A percentile compares a stretch with the other conserved stretches of the same genome.
Conservation (phyloP, 768 basidiomycete species). For the Psilocybe azurescens region DNA sequence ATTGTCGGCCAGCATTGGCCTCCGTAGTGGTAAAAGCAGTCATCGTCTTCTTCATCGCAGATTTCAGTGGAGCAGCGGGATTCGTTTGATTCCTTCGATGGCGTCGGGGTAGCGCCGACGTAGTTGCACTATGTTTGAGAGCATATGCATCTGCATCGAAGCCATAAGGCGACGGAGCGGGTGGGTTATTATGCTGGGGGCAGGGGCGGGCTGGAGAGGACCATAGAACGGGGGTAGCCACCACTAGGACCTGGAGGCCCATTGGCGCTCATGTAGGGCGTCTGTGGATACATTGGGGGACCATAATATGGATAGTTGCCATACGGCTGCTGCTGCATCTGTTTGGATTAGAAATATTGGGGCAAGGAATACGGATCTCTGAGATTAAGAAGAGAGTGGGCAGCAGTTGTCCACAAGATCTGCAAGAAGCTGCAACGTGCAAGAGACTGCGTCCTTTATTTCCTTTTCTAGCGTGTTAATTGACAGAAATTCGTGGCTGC, state of each 20-base stretch:
- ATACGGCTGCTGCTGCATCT: conserved; percentile 44
- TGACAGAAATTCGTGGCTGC: conserved; percentile 10
- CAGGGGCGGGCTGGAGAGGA: conserved; percentile 29
- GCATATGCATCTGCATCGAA: conserved; percentile 38
- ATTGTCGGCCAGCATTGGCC: conserved; percentile 38
- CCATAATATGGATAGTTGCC: conserved; percentile 50
- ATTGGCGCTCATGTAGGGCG: conserved; percentile 36
- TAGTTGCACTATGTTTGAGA: conserved; percentile 14
- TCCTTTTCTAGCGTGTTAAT: conserved; percentile 37
- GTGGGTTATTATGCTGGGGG: conserved; percentile 24
- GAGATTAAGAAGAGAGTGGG: conserved; percentile 6
- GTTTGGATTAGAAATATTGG: conserved; percentile 16
- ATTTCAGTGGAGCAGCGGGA: conserved; percentile 46
- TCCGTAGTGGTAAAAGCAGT: conserved; percentile 28
- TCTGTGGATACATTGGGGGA: conserved; percentile 48
- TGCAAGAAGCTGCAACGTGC: conserved; percentile 23
- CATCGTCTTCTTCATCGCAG: conserved; percentile 60
- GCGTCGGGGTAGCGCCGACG: conserved; percentile 28
- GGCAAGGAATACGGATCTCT: conserved; percentile 14
- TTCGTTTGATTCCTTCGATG: conserved; percentile 38
- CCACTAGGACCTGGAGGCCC: conserved; percentile 29
- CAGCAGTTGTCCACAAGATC: conserved; percentile 10
- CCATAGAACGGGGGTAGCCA: conserved; percentile 44
- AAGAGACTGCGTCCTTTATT: conserved; percentile 33
- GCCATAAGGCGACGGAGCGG: conserved; percentile 27